Evolutionary conservation across 2,329 filamentous ascomycete genomes (phyloP).

Genomic region (Xylariaceae sp.): DNA sequence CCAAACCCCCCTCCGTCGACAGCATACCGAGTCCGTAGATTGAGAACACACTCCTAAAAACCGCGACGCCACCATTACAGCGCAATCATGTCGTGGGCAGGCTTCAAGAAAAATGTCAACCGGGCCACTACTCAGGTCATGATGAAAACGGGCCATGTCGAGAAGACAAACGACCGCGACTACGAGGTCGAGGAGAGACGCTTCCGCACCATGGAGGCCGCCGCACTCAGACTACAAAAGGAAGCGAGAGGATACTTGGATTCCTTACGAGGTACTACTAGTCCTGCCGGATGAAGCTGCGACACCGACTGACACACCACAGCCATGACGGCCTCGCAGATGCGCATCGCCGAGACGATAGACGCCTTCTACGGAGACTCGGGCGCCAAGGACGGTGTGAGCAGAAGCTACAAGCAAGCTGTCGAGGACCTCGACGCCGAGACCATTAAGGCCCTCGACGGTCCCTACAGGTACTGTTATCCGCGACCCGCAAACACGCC

Average conservation of each 20-base stretch:
- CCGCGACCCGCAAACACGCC: not conserved
- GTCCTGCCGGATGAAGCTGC: not conserved
- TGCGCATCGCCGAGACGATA: constrained; percentile 98
- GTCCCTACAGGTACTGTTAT: constrained; percentile 70
- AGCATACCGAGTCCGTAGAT: not conserved
- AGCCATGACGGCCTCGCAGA: constrained; percentile 92
- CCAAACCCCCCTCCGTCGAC: not conserved
- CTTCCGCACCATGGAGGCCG: constrained; percentile 96
- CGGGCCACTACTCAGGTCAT: constrained; percentile 99
- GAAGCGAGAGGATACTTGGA: constrained; percentile 98
- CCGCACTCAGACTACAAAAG: constrained; percentile 87
- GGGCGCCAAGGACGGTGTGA: constrained; percentile 90
- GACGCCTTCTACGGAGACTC: constrained; percentile 98
- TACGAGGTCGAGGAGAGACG: constrained; percentile 97
- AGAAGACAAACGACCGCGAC: constrained; percentile 97
- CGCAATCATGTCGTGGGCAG: constrained; percentile 67
- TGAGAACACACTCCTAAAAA: not conserved
- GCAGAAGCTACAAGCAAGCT: constrained; percentile 95
- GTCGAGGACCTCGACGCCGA: constrained; percentile 97
- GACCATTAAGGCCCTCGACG: constrained; percentile 96
- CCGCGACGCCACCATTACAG: constrained; percentile 9
- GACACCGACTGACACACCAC: constrained; percentile 47
- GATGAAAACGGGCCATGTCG: constrained; percentile 99
- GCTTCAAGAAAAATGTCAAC: constrained; percentile 96
- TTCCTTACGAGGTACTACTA: constrained; percentile 72